A percentile compares a stretch with the other conserved stretches of the same genome.
Evolutionary conservation across 495 filamentous ascomycete species (phyloP).

Genomic region (Penicillium silybi): DNA sequence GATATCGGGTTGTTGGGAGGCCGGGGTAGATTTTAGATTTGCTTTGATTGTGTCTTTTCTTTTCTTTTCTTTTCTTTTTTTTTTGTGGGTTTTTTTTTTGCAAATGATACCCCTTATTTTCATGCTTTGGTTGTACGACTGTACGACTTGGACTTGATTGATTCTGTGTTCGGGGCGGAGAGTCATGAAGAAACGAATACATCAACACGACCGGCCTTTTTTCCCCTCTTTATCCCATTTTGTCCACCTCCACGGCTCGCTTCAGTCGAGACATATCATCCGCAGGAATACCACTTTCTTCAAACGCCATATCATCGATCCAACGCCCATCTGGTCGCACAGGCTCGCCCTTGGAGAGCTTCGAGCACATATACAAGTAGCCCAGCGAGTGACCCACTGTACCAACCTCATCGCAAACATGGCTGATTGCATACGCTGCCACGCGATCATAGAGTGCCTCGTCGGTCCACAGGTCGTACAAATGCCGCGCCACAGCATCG

Average conservation of each 20-base stretch:
- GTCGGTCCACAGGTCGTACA: slow-evolving; percentile 68
- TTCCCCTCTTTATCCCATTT: slow-evolving; percentile 23
- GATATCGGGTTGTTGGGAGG: slow-evolving; percentile 41
- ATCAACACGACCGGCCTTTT: neutral
- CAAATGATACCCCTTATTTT: slow-evolving; percentile 23
- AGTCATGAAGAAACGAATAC: neutral
- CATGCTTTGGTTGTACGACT: neutral
- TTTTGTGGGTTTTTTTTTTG: slow-evolving; percentile 8
- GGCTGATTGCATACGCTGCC: slow-evolving; percentile 58
- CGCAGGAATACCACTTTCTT: slow-evolving; percentile 49
- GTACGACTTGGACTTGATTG: neutral
- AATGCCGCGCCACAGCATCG: slow-evolving; percentile 65
- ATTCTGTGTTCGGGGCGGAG: neutral
- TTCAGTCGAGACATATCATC: slow-evolving; percentile 41
- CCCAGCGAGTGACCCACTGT: slow-evolving; percentile 75
- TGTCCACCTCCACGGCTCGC: slow-evolving; percentile 29
- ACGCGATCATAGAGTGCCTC: slow-evolving; percentile 59
- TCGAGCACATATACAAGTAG: slow-evolving; percentile 74
- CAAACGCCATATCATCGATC: slow-evolving; percentile 77
- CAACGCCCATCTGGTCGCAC: slow-evolving; percentile 53
- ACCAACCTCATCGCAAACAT: slow-evolving; percentile 78
- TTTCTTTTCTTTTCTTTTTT: slow-evolving; percentile 15
- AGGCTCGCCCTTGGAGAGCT: slow-evolving; percentile 49
- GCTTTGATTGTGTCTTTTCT: slow-evolving; percentile 11
- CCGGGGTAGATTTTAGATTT: slow-evolving; percentile 13